Conservation (phyloP, 169 alveolate genomes). For the Eimeria tenella region DNA sequence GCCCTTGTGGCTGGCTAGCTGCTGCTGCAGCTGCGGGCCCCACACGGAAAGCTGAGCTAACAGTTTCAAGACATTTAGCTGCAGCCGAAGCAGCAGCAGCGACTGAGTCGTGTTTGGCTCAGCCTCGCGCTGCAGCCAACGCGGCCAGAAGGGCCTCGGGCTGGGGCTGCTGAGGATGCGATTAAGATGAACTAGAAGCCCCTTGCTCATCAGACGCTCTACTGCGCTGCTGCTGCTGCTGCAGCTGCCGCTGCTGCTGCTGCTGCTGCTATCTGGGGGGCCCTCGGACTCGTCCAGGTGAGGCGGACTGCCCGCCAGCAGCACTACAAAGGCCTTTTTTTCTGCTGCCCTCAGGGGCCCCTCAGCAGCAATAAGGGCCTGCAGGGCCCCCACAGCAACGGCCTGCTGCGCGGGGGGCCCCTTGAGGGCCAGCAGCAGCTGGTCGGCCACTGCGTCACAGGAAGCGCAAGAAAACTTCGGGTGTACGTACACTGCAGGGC, state of each 20-base stretch:
- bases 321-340: background rate
- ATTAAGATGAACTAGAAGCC: background rate
- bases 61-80: constrained; percentile 47
- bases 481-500: background rate
- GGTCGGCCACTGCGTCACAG: constrained; percentile 30
- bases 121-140: constrained; percentile 67
- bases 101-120: background rate
- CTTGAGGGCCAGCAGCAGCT: constrained; percentile 29
- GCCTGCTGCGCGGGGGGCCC: constrained; percentile 63
- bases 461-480: background rate
- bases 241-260: background rate
- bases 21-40: constrained; percentile 25
- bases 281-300: background rate
- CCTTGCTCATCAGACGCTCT: constrained; percentile 4
- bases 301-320: background rate
- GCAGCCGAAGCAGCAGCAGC: constrained; percentile 25
- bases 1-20: constrained; percentile 12
- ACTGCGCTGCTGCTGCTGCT: background rate
- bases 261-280: background rate
- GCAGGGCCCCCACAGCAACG: constrained; percentile 15
- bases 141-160: constrained; percentile 68
- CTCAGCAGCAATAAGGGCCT: constrained; percentile 18
- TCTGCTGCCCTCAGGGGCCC: background rate
- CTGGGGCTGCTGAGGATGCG: constrained; percentile 15
- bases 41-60: background rate